Conservation (phyloP, 306 rosid genomes). For the Senna siamea region DNA sequence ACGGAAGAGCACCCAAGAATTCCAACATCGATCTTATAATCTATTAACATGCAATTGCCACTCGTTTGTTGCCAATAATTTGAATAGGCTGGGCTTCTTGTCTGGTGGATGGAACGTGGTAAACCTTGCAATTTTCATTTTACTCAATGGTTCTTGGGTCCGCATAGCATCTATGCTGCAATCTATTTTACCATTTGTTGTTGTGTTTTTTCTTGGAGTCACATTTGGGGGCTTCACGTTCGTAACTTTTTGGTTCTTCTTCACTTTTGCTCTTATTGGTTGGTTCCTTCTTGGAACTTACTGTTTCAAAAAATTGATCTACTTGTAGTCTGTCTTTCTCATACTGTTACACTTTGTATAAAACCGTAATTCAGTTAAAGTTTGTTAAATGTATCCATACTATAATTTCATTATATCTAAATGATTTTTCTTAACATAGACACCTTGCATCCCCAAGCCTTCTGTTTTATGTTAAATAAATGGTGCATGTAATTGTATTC, state of each 20-base stretch:
- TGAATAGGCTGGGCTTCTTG: constrained; percentile 73
- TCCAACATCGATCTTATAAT: constrained; percentile 83
- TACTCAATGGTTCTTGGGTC: constrained; percentile 89
- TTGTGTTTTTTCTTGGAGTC: constrained; percentile 67
- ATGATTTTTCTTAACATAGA: constrained; percentile 9
- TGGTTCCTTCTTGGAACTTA: constrained; percentile 93
- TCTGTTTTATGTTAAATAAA: not conserved
- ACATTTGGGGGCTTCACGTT: constrained; percentile 72
- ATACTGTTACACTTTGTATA: constrained; percentile 31
- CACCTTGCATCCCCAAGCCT: constrained; percentile 6
- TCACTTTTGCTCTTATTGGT: constrained; percentile 67
- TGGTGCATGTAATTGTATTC: not conserved
- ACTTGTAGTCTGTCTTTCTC: constrained; percentile 58
- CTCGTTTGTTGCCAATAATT: constrained; percentile 89
- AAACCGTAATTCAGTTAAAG: constrained; percentile 29
- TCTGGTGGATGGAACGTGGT: constrained; percentile 94
- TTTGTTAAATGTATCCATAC: constrained; percentile 7
- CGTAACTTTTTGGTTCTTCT: constrained; percentile 62
- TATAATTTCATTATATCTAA: not conserved
- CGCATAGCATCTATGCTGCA: constrained; percentile 61
- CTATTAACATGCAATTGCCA: constrained; percentile 93
- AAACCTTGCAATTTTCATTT: constrained; percentile 83
- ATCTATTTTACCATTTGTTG: constrained; percentile 68
- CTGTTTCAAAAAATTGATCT: constrained; percentile 75
- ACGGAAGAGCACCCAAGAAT: constrained; percentile 79